Evolutionary conservation across 768 basidiomycete genomes (phyloP).

Genomic region (Cyclocybe aegerita): DNA sequence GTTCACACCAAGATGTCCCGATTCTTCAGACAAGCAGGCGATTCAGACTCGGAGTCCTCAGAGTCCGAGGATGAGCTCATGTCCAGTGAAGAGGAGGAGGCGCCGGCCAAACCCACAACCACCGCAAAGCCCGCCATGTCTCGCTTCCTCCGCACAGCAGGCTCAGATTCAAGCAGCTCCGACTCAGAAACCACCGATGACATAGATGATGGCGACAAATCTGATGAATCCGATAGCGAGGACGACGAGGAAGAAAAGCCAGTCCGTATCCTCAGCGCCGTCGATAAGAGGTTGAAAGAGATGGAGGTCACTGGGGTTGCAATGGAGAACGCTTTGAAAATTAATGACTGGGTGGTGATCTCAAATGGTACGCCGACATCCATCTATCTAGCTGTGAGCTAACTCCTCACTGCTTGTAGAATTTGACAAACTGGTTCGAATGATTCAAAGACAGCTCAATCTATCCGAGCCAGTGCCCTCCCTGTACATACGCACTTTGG

Average conservation of each 20-base stretch:
- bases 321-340: slow-evolving; percentile 94
- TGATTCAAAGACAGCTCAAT: slow-evolving; percentile 87
- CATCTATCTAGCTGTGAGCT: not conserved
- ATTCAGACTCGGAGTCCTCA: slow-evolving; percentile 75
- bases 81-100: slow-evolving; percentile 70
- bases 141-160: slow-evolving; percentile 71
- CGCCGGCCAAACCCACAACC: slow-evolving; percentile 45
- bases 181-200: slow-evolving; percentile 57
- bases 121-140: slow-evolving; percentile 67
- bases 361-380: slow-evolving; percentile 66
- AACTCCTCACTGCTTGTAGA: slow-evolving; percentile 45
- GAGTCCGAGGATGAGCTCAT: slow-evolving; percentile 80
- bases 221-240: slow-evolving; percentile 37
- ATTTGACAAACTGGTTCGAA: slow-evolving; percentile 92
- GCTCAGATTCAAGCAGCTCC: slow-evolving; percentile 58
- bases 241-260: slow-evolving; percentile 74
- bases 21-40: slow-evolving; percentile 85
- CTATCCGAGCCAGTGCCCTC: slow-evolving; percentile 84
- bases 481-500: slow-evolving; percentile 76
- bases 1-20: slow-evolving; percentile 62
- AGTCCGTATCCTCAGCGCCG: slow-evolving; percentile 81
- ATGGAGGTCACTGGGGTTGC: slow-evolving; percentile 90
- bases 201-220: slow-evolving; percentile 41
- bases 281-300: slow-evolving; percentile 90
- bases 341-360: slow-evolving; percentile 95